Base-by-base conservation (phyloP, 192 early-diverging fungal species). In the Chytriomyces hyalinus region DNA sequence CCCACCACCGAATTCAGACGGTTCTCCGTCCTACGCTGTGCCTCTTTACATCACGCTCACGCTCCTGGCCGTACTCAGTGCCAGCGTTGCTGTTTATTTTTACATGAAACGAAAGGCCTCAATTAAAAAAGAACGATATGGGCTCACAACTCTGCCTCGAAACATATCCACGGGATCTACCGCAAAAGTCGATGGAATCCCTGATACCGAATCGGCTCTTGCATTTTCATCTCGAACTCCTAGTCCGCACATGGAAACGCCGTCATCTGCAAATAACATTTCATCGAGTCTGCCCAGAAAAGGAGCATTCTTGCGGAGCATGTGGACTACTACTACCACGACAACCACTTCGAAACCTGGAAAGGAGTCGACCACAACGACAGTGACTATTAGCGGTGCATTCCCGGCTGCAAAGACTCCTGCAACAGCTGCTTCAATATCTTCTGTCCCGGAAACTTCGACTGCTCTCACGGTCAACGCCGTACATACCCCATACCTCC, bases 71-170 rank as follows among this genome's bases (percentile, higher is more conserved):
- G 63, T 66, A 4, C 11, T 51, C 6, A 47, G 17, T 11, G 73
- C 63, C 48, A 4, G 46, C 24, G 49, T 65, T 36, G 73, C 73
- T 51, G 73, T 75, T 49, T 75, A 66, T 44, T 75, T 63, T n/a
- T 75, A 65, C 63, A 75, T 75, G 73, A 75, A 75, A 49, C 73
- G 73, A 11, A 75, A 75, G 47, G 9, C 24, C n/a, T 57, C 53
- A 20, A 57, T 36, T 36, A 36, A 36, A 36, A 36, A 36, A 36
- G 36, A 36, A 36, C 36, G 36, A 36, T 36, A 36, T 36, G 36
- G 36, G 36, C 36, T 36, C 36, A 2, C 2, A 36, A 36, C 36
- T 36, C 36, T 36, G 36, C 36, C 36, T 36, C 36, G 36, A 36
- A 36, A 36, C 36, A 36, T 2, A 3, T 36, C 36, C 36, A 36